These are phyloP conservation scores for Magnusiomyces magnusii DNA, from an alignment of 1,139 yeast genomes.

Conservation along the genomic window DNA sequence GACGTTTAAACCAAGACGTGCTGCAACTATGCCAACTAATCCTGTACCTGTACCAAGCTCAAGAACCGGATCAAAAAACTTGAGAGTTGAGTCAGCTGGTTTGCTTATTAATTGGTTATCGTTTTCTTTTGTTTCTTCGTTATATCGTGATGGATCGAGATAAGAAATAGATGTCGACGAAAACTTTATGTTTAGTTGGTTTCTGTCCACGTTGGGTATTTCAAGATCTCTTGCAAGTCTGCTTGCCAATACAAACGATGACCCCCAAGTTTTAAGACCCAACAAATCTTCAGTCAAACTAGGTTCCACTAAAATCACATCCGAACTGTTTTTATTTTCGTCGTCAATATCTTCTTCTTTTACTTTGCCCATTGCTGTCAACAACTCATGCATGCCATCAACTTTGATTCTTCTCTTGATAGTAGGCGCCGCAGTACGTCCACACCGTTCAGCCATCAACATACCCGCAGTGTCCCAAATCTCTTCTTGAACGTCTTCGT, in stretches of 20 bases:
- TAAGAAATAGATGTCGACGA: neutral
- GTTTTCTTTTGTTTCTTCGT: neutral
- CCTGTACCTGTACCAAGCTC: conserved; percentile 97
- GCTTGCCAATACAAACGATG: conserved; percentile 63
- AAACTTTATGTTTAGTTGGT: neutral
- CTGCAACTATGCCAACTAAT: conserved; percentile 62
- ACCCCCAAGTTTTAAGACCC: conserved; percentile 96
- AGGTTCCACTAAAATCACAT: conserved; percentile 62
- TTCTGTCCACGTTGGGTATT: conserved; percentile 9
- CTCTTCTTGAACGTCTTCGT: conserved; percentile 35
- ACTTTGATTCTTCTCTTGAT: conserved; percentile 44
- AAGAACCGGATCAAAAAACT: conserved; percentile 42
- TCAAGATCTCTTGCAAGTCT: conserved; percentile 36
- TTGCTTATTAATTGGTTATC: neutral
- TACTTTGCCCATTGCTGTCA: conserved; percentile 18
- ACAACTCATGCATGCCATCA: conserved; percentile 12
- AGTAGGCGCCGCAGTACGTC: conserved; percentile 78
- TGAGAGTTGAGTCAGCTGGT: neutral
- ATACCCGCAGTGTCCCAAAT: conserved; percentile 52
- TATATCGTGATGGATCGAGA: neutral
- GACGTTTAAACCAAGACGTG: conserved; percentile 44
- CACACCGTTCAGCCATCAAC: conserved; percentile 75
- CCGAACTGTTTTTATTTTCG: conserved; percentile 13
- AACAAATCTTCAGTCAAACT: conserved; percentile 77
- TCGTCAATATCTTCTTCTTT: neutral